phyloP scores from a whole-genome alignment of 371 early-diverging fungal genomes.

The Chytridium lagenaria region DNA sequence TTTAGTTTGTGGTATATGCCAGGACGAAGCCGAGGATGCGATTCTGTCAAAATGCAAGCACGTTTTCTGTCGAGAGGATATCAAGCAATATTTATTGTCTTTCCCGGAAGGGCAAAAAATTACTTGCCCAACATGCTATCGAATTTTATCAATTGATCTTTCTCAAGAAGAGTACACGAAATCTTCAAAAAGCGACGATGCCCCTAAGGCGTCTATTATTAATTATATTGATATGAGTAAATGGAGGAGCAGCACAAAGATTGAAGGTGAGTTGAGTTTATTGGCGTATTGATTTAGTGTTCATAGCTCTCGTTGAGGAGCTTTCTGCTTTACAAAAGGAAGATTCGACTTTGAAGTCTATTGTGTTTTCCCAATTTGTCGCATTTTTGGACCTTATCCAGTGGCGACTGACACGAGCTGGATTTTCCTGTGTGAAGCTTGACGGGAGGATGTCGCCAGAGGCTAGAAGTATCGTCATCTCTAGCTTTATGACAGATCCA shows the following conservation, averaged over 20 bases:
- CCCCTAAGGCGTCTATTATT: slow-evolving; percentile 79
- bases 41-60: slow-evolving; percentile 92
- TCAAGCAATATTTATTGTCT: slow-evolving; percentile 58
- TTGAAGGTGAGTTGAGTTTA: slow-evolving; percentile 55
- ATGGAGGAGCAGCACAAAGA: slow-evolving; percentile 68
- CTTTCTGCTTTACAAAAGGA: slow-evolving; percentile 76
- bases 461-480: slow-evolving; percentile 74
- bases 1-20: slow-evolving; percentile 90
- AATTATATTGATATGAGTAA: slow-evolving; percentile 88
- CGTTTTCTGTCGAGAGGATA: slow-evolving; percentile 60
- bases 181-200: slow-evolving; percentile 10
- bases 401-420: slow-evolving; percentile 94
- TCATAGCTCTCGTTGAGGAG: slow-evolving; percentile 87
- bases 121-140: slow-evolving; percentile 88
- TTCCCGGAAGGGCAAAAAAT: slow-evolving; percentile 52
- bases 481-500: slow-evolving; percentile 81
- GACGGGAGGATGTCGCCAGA: slow-evolving; percentile 92
- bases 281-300: background rate
- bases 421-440: slow-evolving; percentile 88
- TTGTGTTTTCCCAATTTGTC: slow-evolving; percentile 92
- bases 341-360: slow-evolving; percentile 82
- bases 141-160: slow-evolving; percentile 81
- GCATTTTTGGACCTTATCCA: slow-evolving; percentile 92
- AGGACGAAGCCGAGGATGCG: slow-evolving; percentile 89
- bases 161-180: slow-evolving; percentile 62